Conservation (phyloP, 805 yeast genomes). For the Candida glaebosa region DNA sequence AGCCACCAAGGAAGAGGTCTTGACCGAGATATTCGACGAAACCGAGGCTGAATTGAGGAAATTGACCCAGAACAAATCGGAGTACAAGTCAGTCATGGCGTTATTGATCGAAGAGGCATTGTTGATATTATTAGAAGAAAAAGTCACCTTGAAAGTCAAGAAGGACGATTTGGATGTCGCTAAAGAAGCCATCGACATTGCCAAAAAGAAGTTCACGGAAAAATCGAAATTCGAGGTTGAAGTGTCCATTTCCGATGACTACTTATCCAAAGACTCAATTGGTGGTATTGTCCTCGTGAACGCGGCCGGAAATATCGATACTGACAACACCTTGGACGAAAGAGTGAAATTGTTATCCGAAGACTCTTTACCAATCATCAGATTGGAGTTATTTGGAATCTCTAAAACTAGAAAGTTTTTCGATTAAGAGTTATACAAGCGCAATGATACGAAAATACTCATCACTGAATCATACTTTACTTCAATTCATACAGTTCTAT, state of each 20-base stretch:
- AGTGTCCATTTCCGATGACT: conserved; percentile 55
- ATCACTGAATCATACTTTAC: too few relatives aligned
- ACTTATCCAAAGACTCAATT: conserved; percentile 59
- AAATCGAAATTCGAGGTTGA: conserved; percentile 57
- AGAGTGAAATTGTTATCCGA: conserved; percentile 80
- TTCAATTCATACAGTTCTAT: too few relatives aligned
- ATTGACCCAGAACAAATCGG: conserved; percentile 49
- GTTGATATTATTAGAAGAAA: conserved; percentile 68
- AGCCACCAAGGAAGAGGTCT: conserved; percentile 73
- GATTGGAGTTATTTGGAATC: conserved; percentile 85
- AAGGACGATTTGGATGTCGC: conserved; percentile 61
- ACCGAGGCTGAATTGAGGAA: conserved; percentile 62
- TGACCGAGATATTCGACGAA: conserved; percentile 68
- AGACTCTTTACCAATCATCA: conserved; percentile 87
- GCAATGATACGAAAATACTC: too few relatives aligned
- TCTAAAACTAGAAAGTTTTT: conserved; percentile 86
- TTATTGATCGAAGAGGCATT: conserved; percentile 78
- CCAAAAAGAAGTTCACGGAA: conserved; percentile 60
- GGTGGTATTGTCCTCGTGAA: conserved; percentile 84
- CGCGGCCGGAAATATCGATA: conserved; percentile 77
- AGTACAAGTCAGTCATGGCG: conserved; percentile 66
- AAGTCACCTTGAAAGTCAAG: conserved; percentile 62
- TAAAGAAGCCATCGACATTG: conserved; percentile 57
- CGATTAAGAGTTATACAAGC: too few relatives aligned
- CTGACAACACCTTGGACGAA: conserved; percentile 91